A percentile compares a stretch with the other conserved stretches of the same genome.
Conservation (phyloP, 1,284 basidiomycete species). For the Microbotryum silenes-acaulis region DNA sequence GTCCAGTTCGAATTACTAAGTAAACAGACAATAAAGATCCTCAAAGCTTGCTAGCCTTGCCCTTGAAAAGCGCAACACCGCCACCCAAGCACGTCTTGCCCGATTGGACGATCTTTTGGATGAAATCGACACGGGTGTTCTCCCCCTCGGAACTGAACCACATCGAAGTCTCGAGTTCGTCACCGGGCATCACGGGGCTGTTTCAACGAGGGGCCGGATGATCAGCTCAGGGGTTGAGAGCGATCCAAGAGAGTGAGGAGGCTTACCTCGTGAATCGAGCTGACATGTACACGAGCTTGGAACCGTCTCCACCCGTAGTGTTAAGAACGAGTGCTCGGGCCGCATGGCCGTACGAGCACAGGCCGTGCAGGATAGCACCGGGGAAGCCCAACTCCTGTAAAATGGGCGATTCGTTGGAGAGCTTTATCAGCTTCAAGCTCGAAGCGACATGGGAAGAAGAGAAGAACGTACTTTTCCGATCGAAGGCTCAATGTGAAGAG, state of each 20-base stretch:
- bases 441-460: slow-evolving; percentile 45
- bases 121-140: slow-evolving; percentile 60
- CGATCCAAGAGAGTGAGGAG: neutral
- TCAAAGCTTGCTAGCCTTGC: slow-evolving; percentile 30
- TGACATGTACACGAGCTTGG: slow-evolving; percentile 57
- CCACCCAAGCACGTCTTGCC: slow-evolving; percentile 53
- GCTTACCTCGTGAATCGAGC: slow-evolving; percentile 58
- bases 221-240: neutral
- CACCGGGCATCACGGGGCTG: slow-evolving; percentile 26
- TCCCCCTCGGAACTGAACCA: slow-evolving; percentile 63
- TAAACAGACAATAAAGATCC: neutral
- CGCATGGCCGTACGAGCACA: slow-evolving; percentile 47
- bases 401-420: slow-evolving; percentile 46
- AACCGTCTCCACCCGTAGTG: slow-evolving; percentile 54
- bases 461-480: slow-evolving; percentile 7
- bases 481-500: slow-evolving; percentile 61
- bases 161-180: slow-evolving; percentile 58
- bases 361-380: slow-evolving; percentile 69
- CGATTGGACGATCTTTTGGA: slow-evolving; percentile 57
- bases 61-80: slow-evolving; percentile 30
- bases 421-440: too few species aligned
- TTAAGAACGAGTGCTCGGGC: slow-evolving; percentile 61
- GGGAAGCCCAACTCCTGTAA: slow-evolving; percentile 58
- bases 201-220: neutral
- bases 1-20: neutral